These are phyloP conservation scores for Trichopus zeylanicus DNA, from an alignment of 116 monocot genomes.

Conservation along the genomic window DNA sequence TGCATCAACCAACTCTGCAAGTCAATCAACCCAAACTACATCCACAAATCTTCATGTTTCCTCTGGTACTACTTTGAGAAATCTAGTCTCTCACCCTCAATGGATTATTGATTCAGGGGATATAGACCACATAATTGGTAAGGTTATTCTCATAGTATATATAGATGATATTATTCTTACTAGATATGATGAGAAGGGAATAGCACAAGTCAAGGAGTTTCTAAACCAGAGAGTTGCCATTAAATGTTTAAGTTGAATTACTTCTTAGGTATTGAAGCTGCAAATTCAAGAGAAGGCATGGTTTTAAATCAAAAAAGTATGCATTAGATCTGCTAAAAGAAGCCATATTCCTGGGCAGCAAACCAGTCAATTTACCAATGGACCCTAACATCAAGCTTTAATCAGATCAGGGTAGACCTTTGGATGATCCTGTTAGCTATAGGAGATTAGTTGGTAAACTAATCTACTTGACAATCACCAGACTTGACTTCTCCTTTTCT, in stretches of 20 bases:
- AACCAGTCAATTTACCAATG: too few relatives aligned
- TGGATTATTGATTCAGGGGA: too few relatives aligned
- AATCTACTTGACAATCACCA: neutral
- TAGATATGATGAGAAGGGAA: neutral
- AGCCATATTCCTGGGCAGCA: neutral
- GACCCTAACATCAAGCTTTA: too few relatives aligned
- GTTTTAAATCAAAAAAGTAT: conserved; percentile 1
- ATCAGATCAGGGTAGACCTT: neutral
- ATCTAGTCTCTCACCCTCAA: too few relatives aligned
- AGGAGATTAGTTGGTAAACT: neutral
- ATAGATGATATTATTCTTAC: conserved; percentile 6
- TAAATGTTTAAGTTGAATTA: conserved; percentile 7
- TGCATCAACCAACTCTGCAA: too few relatives aligned
- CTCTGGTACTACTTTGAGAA: too few relatives aligned
- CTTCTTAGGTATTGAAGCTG: conserved; percentile 3
- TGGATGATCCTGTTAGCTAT: neutral
- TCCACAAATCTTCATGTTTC: too few relatives aligned
- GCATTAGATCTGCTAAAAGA: conserved; percentile 2
- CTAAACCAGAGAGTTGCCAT: conserved; percentile 5
- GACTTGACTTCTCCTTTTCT: neutral
- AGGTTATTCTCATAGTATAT: conserved; percentile 7
- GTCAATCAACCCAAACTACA: too few relatives aligned
- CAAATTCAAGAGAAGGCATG: neutral
- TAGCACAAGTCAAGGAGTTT: neutral
- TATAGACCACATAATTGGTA: too few relatives aligned